A percentile compares a stretch with the other conserved stretches of the same genome.
These are phyloP conservation scores for Peniophora sp. DNA, from an alignment of 1,284 basidiomycete genomes.

Conservation along the genomic window DNA sequence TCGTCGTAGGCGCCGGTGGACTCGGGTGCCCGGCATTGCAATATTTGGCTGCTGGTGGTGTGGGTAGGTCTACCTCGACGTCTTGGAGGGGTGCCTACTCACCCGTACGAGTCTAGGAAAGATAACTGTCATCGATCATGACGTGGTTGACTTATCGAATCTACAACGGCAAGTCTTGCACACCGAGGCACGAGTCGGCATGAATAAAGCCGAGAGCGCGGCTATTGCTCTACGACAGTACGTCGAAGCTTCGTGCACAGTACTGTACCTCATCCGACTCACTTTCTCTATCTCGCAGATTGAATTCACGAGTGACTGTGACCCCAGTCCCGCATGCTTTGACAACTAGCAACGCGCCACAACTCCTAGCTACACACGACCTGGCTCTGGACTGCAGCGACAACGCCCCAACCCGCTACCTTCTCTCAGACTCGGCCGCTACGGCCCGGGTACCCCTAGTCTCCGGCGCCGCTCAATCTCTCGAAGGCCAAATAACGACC, in stretches of 20 bases:
- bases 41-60: constrained; percentile 87
- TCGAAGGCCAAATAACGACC: constrained; percentile 84
- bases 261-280: constrained; percentile 3
- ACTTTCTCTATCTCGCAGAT: constrained; percentile 31
- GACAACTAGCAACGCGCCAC: constrained; percentile 50
- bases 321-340: constrained; percentile 48
- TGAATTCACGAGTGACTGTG: constrained; percentile 61
- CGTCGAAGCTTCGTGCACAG: no score
- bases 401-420: constrained; percentile 87
- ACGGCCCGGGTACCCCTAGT: constrained; percentile 72
- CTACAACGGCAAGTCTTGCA: constrained; percentile 93
- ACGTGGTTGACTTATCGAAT: constrained; percentile 87
- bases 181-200: constrained; percentile 72
- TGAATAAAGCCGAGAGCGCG: constrained; percentile 81
- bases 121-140: constrained; percentile 88
- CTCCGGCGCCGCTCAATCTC: constrained; percentile 88
- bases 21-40: constrained; percentile 94
- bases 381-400: constrained; percentile 95
- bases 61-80: constrained; percentile 49
- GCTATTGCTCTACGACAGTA: constrained; percentile 58
- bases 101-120: constrained; percentile 40
- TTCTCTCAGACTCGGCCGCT: constrained; percentile 89
- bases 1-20: constrained; percentile 92
- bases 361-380: constrained; percentile 58
- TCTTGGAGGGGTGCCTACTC: background rate